Evolutionary conservation across 225 moss, liverwort and hornwort species (phyloP), one percentile per base, ranked within the genome.

Genomic region (Bryum argenteum): DNA sequence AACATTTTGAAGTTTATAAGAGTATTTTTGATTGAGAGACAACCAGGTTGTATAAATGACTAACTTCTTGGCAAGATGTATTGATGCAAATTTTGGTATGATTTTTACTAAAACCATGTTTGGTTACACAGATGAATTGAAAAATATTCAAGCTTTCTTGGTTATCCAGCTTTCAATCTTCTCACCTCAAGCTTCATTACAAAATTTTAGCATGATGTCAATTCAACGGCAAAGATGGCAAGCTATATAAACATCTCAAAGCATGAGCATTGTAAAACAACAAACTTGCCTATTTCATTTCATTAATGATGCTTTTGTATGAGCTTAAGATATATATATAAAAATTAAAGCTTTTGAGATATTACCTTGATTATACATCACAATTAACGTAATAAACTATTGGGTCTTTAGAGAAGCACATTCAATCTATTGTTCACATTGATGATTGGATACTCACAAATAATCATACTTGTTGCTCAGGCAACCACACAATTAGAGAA

Each of bases 381-480:
- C 5, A 13, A 33, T 33, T 5, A 2, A 33, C 33, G 7, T 33
- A 33, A 33, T 33, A 33, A 33, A 5, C 7, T 33, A 6, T 33
- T 33, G 5, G 5, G 7, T 33, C 33, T 33, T 33, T 33, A 5
- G 33, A 33, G 33, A 33, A 33, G 33, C 33, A 47, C 0, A 48
- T 4, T 8, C 15, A 23, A 9, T 48, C 65, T 21, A 1, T 19
- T 39, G 16, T 2, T 12, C 24, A 16, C 5, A 51, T 24, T 20
- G 1, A 14, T 11, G 54, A 23, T 51, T 38, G 12, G 47, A 17
- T 8, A 24, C 54, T 40, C 19, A 44, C 61, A 70, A 23, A 23
- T 4, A 15, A 58, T 51, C 19, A 2, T 42, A 10, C 66, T 80
- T 72, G 11, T 57, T 72, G 44, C 68, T 69, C 19, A 72, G 16